These are phyloP conservation scores for Picochlorum sp. DNA, from an alignment of 139 green algal genomes.

Conservation along the genomic window DNA sequence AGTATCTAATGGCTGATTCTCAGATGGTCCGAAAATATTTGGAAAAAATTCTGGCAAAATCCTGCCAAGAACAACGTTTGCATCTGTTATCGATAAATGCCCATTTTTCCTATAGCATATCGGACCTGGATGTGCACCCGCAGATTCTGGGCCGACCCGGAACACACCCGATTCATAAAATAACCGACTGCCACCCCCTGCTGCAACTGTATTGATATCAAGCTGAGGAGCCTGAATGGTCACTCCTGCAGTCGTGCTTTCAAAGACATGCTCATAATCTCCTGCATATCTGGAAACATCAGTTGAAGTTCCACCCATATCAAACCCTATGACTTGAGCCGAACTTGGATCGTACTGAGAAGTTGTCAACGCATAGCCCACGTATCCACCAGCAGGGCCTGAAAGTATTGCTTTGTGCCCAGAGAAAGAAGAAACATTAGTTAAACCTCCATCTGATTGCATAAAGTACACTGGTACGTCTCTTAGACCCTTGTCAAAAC, in stretches of 20 bases:
- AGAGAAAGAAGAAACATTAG: constrained; percentile 58
- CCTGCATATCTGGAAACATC: constrained; percentile 88
- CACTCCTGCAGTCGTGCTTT: constrained; percentile 83
- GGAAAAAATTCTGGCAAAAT: constrained; percentile 91
- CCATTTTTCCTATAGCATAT: constrained; percentile 93
- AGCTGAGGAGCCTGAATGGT: constrained; percentile 83
- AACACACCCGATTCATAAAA: constrained; percentile 55
- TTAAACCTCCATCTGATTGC: constrained; percentile 80
- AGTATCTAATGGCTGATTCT: constrained; percentile 70
- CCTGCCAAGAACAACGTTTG: constrained; percentile 84
- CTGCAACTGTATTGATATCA: constrained; percentile 98
- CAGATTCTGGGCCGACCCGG: constrained; percentile 83
- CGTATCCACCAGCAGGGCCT: constrained; percentile 80
- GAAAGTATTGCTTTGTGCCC: constrained; percentile 91
- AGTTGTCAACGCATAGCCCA: constrained; percentile 81
- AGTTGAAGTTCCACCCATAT: constrained; percentile 89
- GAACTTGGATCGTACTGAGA: constrained; percentile 28
- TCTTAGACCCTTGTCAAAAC: constrained; percentile 71
- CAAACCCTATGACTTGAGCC: constrained; percentile 88
- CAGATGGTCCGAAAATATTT: constrained; percentile 75
- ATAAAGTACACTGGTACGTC: constrained; percentile 51
- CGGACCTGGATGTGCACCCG: constrained; percentile 86
- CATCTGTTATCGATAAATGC: constrained; percentile 86
- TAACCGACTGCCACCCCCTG: constrained; percentile 77
- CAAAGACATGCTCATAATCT: constrained; percentile 82